Conservation (phyloP, 2,329 filamentous ascomycete species). For the Ceratocystis variospora region DNA sequence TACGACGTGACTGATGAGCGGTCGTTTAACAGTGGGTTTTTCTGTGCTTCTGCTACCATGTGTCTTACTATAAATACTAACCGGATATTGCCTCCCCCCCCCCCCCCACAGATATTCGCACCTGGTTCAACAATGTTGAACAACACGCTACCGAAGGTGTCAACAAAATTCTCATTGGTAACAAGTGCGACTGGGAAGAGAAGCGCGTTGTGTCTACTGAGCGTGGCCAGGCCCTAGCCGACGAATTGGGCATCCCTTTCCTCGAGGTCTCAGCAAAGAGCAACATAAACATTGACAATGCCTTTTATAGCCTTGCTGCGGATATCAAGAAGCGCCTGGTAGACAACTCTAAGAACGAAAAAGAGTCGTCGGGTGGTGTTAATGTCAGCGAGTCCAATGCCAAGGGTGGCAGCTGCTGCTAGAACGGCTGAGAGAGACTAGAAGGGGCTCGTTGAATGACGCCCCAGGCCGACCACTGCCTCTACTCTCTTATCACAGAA, state of each 20-base stretch:
- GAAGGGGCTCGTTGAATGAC: neutral
- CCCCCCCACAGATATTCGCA: constrained; percentile 66
- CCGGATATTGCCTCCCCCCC: constrained; percentile 17
- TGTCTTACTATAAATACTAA: constrained; percentile 12
- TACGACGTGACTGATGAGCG: constrained; percentile 97
- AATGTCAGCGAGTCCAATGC: constrained; percentile 51
- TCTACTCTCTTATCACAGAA: neutral
- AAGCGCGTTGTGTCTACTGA: constrained; percentile 90
- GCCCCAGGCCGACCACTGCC: neutral
- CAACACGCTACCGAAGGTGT: constrained; percentile 97
- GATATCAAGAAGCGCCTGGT: constrained; percentile 99
- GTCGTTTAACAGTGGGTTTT: constrained; percentile 74
- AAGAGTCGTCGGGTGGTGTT: constrained; percentile 44
- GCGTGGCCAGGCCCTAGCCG: constrained; percentile 80
- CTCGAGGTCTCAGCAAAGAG: constrained; percentile 97
- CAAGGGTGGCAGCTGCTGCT: constrained; percentile 63
- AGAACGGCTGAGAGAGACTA: constrained; percentile 25
- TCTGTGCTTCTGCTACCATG: constrained; percentile 8
- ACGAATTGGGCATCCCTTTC: constrained; percentile 95
- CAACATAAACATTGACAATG: constrained; percentile 99
- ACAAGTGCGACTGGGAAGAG: constrained; percentile 99
- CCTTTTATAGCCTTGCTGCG: constrained; percentile 85
- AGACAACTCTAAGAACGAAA: constrained; percentile 72
- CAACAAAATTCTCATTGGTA: constrained; percentile 98
- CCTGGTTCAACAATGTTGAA: constrained; percentile 98